Percentiles rank a stretch among this genome's conserved stretches.
Conservation (phyloP, 192 early-diverging fungal genomes). For the Backusella tarrabulga region DNA sequence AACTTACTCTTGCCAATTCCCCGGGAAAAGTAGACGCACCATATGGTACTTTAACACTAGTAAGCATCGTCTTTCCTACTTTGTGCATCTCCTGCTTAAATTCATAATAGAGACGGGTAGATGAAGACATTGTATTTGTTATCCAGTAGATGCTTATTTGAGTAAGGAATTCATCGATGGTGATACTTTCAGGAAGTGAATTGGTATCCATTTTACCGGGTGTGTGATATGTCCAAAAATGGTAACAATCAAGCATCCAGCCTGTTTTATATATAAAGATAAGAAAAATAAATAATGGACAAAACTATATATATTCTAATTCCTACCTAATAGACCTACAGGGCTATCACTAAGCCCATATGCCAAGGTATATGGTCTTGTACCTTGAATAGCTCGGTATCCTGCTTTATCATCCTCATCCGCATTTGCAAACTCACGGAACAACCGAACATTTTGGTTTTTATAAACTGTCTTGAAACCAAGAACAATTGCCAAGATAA, state of each 20-base stretch:
- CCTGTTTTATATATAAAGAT: not conserved
- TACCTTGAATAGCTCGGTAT: constrained; percentile 25
- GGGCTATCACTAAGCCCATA: constrained; percentile 28
- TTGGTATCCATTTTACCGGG: not conserved
- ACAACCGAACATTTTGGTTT: not conserved
- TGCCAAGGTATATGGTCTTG: constrained; percentile 21
- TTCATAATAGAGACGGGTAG: constrained; percentile 65
- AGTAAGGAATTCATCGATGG: constrained; percentile 27
- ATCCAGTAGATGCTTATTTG: constrained; percentile 56
- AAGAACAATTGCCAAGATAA: constrained; percentile 2
- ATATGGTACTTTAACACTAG: not conserved
- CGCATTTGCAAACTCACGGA: not conserved
- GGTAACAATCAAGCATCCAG: constrained; percentile 32
- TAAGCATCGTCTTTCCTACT: too few species aligned
- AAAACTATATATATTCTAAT: not conserved
- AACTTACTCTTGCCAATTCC: not conserved
- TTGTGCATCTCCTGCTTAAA: constrained; percentile 19
- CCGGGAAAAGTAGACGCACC: not conserved
- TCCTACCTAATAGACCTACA: constrained; percentile 22
- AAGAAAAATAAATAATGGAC: not conserved
- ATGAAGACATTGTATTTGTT: constrained; percentile 58
- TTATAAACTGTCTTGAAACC: constrained; percentile 12
- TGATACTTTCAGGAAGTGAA: constrained; percentile 17
- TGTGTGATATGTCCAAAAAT: constrained; percentile 20
- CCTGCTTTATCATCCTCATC: constrained; percentile 12